A percentile compares a stretch with the other conserved stretches of the same genome.
Conservation (phyloP, 2,329 filamentous ascomycete genomes). For the Monilinia vaccinii-corymbosi region DNA sequence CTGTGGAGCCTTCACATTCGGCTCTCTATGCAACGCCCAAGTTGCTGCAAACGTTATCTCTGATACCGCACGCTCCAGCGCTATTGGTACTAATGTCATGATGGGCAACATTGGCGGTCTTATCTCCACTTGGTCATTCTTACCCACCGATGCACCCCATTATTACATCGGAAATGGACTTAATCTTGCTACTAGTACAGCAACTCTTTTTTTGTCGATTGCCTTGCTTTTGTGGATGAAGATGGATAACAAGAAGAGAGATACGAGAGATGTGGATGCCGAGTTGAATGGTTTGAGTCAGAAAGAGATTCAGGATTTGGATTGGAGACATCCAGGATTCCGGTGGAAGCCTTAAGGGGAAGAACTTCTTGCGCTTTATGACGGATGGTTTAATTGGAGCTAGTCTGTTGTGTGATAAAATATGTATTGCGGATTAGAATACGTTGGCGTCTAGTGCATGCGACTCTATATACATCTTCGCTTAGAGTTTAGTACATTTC, state of each 20-base stretch:
- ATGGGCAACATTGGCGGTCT: slow-evolving; percentile 64
- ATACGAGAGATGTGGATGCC: slow-evolving; percentile 43
- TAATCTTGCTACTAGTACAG: slow-evolving; percentile 54
- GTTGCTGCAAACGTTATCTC: slow-evolving; percentile 62
- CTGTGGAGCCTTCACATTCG: slow-evolving; percentile 52
- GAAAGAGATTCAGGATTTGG: slow-evolving; percentile 48
- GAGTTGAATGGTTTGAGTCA: slow-evolving; percentile 45
- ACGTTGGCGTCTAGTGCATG: too few relatives aligned
- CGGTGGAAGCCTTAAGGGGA: slow-evolving; percentile 41
- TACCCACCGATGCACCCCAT: slow-evolving; percentile 53
- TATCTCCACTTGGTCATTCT: slow-evolving; percentile 55
- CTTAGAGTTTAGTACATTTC: too few relatives aligned
- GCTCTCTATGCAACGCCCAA: slow-evolving; percentile 57
- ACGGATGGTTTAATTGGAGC: not conserved
- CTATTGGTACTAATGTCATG: slow-evolving; percentile 60
- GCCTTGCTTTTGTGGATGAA: slow-evolving; percentile 50
- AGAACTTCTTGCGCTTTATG: not conserved
- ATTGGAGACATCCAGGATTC: slow-evolving; percentile 59
- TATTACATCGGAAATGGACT: slow-evolving; percentile 64
- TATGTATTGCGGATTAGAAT: too few relatives aligned
- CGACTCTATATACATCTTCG: too few relatives aligned
- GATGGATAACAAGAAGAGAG: slow-evolving; percentile 50
- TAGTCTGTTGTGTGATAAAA: not conserved
- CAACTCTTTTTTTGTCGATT: slow-evolving; percentile 43
- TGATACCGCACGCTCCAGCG: slow-evolving; percentile 54